Base-by-base conservation (phyloP, 192 early-diverging fungal genomes). In the Umbelopsis isabellina region DNA sequence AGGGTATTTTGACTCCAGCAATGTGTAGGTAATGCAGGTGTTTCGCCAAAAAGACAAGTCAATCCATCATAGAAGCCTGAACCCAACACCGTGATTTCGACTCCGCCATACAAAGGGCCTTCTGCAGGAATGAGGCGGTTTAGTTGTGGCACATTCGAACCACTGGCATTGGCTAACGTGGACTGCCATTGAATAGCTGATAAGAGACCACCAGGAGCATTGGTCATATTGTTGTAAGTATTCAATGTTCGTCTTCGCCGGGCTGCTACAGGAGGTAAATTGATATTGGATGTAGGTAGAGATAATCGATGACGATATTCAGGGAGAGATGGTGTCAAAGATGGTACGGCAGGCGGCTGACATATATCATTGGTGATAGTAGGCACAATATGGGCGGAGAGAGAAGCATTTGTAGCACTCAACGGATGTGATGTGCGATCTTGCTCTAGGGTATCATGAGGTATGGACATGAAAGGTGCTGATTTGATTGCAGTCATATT, bases 21-120 rank as follows among this genome's bases (percentile, higher is more conserved):
- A 50, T 91, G 88, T 6, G 93, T 93, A 3, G 81, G 86, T 7
- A 88, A 78, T 0, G 94, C 94, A 10, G 86, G 85, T 0, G 84
- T 76, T 16, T 87, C 87, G 20, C 95, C 96, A 83, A 98, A 97
- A 49, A 90, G 67, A 46, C 82, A 83, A 0, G 81, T 84, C 41
- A 87, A 46, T 79, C 94, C 72, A 77, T 88, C 87, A 71, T 89
- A 89, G 79, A 98, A 95, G 35, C 91, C 91, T 12, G 83, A 84
- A 8, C 96, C 96, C 7, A 92, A 77, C 10, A 98, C 82, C 22
- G 95, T 94, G 13, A 97, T 80, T 50, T 92, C 93, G 9, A 91
- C 83, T 13, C 96, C 96, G 49, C 96, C 96, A 73, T 87, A 89
- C 44, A 91, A 84, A 0, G 96, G 96, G 7, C 96, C 96, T 68